phyloP scores from a whole-genome alignment of 2,329 filamentous ascomycete genomes.

The Ceratocystis huliohia region DNA sequence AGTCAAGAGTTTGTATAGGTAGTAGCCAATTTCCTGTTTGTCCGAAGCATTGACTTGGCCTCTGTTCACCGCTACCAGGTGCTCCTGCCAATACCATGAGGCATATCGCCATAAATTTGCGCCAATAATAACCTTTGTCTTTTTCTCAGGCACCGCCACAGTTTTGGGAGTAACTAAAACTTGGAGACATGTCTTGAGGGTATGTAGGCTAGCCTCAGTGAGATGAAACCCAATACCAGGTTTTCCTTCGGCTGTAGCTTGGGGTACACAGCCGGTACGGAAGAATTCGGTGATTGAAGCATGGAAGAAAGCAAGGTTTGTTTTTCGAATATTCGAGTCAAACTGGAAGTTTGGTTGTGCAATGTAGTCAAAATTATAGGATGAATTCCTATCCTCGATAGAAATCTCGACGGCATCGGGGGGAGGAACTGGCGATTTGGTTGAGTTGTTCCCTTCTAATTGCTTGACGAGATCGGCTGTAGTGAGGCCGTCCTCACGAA shows the following conservation, averaged over 20 bases:
- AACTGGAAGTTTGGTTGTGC: constrained; percentile 30
- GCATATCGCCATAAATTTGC: constrained; percentile 28
- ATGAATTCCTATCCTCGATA: constrained; percentile 25
- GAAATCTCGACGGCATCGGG: not conserved
- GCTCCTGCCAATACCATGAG: constrained; percentile 36
- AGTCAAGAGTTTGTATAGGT: constrained; percentile 30
- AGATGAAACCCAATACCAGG: constrained; percentile 29
- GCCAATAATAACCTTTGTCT: constrained; percentile 13
- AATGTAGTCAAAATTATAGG: constrained; percentile 26
- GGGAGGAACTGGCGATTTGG: not conserved
- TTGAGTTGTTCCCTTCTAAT: constrained; percentile 26
- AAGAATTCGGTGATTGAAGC: constrained; percentile 20
- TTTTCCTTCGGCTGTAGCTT: constrained; percentile 11
- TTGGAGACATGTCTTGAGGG: constrained; percentile 30
- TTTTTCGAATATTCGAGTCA: constrained; percentile 33
- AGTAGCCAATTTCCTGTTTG: constrained; percentile 28
- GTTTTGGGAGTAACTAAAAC: constrained; percentile 30
- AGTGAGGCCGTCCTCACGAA: constrained; percentile 34
- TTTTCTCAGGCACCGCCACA: not conserved
- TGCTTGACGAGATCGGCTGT: constrained; percentile 33
- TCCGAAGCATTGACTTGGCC: constrained; percentile 24
- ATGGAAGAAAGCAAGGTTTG: constrained; percentile 30
- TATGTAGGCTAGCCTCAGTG: constrained; percentile 28
- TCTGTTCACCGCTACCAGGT: constrained; percentile 29
- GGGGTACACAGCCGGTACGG: constrained; percentile 15